Evolutionary conservation across 1,139 yeast genomes (phyloP).

Genomic region (Hyphopichia buzzinii): DNA sequence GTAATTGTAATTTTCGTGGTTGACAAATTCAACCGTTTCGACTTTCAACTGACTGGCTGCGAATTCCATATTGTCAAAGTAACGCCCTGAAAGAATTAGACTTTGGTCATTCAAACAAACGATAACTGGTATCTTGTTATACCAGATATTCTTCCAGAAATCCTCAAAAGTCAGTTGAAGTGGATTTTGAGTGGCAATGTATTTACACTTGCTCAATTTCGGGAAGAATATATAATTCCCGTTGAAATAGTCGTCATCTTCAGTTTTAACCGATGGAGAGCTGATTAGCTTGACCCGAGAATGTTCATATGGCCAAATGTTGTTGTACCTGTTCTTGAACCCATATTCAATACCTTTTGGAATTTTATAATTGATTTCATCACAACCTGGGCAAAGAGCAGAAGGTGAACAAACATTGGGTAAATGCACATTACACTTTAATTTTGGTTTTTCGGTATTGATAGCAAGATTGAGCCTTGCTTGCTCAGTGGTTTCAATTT

Average conservation of each 20-base stretch:
- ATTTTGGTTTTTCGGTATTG: slow-evolving; percentile 8
- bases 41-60: slow-evolving; percentile 13
- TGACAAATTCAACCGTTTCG: slow-evolving; percentile 8
- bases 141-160: slow-evolving; percentile 47
- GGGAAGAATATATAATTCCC: slow-evolving; percentile 35
- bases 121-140: slow-evolving; percentile 59
- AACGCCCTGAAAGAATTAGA: slow-evolving; percentile 12
- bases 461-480: slow-evolving; percentile 41
- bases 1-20: slow-evolving; percentile 14
- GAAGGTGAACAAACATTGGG: slow-evolving; percentile 42
- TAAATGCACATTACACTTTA: slow-evolving; percentile 7
- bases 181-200: slow-evolving; percentile 49
- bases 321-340: slow-evolving; percentile 43
- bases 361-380: slow-evolving; percentile 42
- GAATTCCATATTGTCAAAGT: slow-evolving; percentile 21
- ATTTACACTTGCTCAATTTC: slow-evolving; percentile 20
- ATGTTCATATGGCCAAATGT: slow-evolving; percentile 49
- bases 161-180: slow-evolving; percentile 38
- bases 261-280: slow-evolving; percentile 11
- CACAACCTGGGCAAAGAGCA: slow-evolving; percentile 45
- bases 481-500: slow-evolving; percentile 51
- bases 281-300: slow-evolving; percentile 36
- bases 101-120: slow-evolving; percentile 61
- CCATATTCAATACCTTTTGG: slow-evolving; percentile 54
- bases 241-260: slow-evolving; percentile 41